Percentiles rank a stretch among this genome's conserved stretches.
Conservation (phyloP, 2,329 filamentous ascomycete species). For the Xylariaceae sp. region DNA sequence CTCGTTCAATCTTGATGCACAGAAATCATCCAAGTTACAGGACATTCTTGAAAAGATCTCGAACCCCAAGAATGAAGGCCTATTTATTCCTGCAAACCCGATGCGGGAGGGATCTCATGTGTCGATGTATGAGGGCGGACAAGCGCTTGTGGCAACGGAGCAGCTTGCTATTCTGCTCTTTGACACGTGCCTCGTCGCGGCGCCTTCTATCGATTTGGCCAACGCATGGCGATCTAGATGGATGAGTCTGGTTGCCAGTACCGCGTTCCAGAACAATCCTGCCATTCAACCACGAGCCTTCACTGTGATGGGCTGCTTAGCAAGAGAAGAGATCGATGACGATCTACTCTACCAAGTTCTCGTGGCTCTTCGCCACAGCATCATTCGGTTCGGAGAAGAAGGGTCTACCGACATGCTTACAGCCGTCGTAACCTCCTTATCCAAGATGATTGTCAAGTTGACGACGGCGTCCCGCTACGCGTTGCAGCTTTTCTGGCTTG, state of each 20-base stretch:
- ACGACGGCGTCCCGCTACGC: constrained; percentile 62
- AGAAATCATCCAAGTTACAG: constrained; percentile 49
- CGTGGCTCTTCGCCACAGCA: constrained; percentile 59
- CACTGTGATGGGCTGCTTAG: constrained; percentile 64
- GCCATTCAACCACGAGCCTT: constrained; percentile 65
- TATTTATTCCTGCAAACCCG: constrained; percentile 43
- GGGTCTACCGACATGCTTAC: constrained; percentile 62
- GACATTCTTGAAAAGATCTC: constrained; percentile 53
- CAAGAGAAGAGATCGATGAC: constrained; percentile 66
- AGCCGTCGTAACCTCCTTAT: constrained; percentile 60
- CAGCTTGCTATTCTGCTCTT: constrained; percentile 56
- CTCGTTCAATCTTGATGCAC: constrained; percentile 58
- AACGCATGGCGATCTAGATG: constrained; percentile 66
- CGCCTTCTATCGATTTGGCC: constrained; percentile 57
- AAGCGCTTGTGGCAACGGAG: constrained; percentile 52
- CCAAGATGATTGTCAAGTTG: constrained; percentile 66
- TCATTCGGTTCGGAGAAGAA: constrained; percentile 59
- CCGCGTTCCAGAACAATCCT: constrained; percentile 67
- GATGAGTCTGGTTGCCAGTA: constrained; percentile 69
- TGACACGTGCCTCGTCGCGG: constrained; percentile 58
- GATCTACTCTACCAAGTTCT: constrained; percentile 66
- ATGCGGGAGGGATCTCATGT: constrained; percentile 49
- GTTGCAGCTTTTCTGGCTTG: constrained; percentile 64
- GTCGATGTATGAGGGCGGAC: constrained; percentile 47
- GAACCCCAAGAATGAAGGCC: constrained; percentile 54